Percentiles rank a stretch among this genome's conserved stretches.
These are phyloP conservation scores for Hibiscus mutabilis DNA, from an alignment of 345 rosid species.

Conservation along the genomic window DNA sequence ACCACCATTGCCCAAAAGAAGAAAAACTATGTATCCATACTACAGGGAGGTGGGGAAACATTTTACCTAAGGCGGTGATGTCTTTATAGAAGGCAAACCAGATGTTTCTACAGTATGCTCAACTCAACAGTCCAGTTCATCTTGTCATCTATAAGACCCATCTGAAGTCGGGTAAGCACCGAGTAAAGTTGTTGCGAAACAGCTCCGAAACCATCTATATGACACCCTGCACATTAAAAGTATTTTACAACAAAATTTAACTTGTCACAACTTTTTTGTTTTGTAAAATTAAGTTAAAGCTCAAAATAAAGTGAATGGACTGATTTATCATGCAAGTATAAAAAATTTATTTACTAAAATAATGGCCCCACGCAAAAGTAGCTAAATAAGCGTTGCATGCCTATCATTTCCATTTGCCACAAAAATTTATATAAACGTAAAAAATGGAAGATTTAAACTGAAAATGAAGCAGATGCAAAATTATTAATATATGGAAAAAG, in stretches of 20 bases:
- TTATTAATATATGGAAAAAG: not conserved
- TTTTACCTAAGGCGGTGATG: not conserved
- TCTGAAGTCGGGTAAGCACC: constrained; percentile 72
- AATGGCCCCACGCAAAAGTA: not conserved
- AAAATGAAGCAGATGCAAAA: not conserved
- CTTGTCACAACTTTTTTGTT: not conserved
- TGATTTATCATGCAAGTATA: not conserved
- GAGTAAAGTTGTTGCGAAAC: constrained; percentile 58
- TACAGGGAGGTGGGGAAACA: not conserved
- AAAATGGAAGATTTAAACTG: not conserved
- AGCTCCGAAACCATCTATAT: constrained; percentile 64
- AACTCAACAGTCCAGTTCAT: constrained; percentile 81
- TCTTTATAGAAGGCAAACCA: not conserved
- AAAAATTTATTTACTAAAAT: not conserved
- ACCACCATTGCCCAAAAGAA: not conserved
- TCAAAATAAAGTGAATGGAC: not conserved
- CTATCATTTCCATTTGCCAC: not conserved
- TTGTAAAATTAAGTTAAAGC: not conserved
- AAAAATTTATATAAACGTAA: not conserved
- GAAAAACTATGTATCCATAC: not conserved
- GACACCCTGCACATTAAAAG: constrained; percentile 42
- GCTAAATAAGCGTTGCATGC: not conserved
- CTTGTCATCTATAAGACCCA: constrained; percentile 80
- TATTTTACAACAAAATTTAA: not conserved
- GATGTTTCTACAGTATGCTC: not conserved